These are phyloP conservation scores for Dendrobium nobile DNA, from an alignment of 106 monocot species.

Conservation along the genomic window DNA sequence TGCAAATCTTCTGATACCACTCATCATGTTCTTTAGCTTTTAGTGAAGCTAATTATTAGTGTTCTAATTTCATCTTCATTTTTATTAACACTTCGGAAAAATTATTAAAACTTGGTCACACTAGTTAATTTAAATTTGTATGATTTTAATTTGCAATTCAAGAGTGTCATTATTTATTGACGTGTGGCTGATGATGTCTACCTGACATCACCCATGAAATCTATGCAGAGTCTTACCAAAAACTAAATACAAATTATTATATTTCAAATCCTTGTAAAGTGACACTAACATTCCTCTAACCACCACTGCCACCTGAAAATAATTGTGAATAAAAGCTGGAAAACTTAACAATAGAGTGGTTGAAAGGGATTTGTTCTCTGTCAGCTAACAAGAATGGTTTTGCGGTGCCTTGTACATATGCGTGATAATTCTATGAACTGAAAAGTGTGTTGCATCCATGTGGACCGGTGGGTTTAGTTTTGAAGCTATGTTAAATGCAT, in stretches of 20 bases:
- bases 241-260: not conserved
- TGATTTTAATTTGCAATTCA: not conserved
- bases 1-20: not conserved
- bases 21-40: not conserved
- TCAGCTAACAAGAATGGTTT: not conserved
- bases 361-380: no score
- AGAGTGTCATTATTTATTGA: not conserved
- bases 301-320: no score
- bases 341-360: no score
- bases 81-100: not conserved
- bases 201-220: not conserved
- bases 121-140: not conserved
- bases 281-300: no score
- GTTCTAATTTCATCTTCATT: not conserved
- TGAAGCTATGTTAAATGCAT: not conserved
- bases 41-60: not conserved
- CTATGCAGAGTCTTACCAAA: not conserved
- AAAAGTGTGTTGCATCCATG: not conserved
- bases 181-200: not conserved
- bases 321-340: no score
- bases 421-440: not conserved
- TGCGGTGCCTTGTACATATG: not conserved
- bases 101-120: not conserved
- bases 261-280: not conserved
- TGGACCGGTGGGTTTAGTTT: not conserved